Evolutionary conservation across 495 filamentous ascomycete genomes (phyloP), one percentile per base, ranked within the genome.

Genomic region (Cladorrhinum samala): DNA sequence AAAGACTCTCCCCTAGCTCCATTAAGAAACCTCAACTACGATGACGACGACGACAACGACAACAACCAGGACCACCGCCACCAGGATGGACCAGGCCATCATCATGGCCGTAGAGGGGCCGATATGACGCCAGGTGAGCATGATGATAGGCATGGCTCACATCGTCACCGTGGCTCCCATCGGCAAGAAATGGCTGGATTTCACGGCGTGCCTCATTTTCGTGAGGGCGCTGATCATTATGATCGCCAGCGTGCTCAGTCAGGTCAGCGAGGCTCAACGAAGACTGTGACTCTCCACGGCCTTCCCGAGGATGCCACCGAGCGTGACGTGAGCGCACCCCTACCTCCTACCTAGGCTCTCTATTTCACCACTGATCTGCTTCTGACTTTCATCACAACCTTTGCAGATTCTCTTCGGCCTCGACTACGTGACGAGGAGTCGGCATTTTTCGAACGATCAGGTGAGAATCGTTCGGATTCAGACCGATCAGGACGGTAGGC

Each of bases 271-370:
- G 46, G 46, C 23, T 18, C 58, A 3, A 54, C 47, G 2, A 62
- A 52, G n/a, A 47, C 36, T 2, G 41, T 67, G 17, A 24, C 62
- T 24, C 36, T 69, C 4, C 50, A 58, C 20, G 62, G 59, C 14
- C 24, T 69, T 1, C 65, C 67, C 3, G 53, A 64, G 20, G 65
- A 63, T 53, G 67, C 60, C 46, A 66, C 57, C 14, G 67, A 68
- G 54, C 58, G 54, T 23, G 65, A 68, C 50, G 62, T 66, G 38
- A 49, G 63, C 50, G 23, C 25, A 17, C 20, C 8, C 41, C 9
- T 11, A 11, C 25, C 7, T n/a, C n/a, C n/a, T n/a, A n/a, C n/a
- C n/a, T n/a, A n/a, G n/a, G n/a, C n/a, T n/a, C n/a, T 33, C 27
- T 33, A 33, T 33, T 33, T 11, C 5, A 33, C 27, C 11, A 6